Evolutionary conservation across 1,284 basidiomycete species (phyloP), one percentile per base, ranked within the genome.

Genomic region (Microbotryomycetes sp.): DNA sequence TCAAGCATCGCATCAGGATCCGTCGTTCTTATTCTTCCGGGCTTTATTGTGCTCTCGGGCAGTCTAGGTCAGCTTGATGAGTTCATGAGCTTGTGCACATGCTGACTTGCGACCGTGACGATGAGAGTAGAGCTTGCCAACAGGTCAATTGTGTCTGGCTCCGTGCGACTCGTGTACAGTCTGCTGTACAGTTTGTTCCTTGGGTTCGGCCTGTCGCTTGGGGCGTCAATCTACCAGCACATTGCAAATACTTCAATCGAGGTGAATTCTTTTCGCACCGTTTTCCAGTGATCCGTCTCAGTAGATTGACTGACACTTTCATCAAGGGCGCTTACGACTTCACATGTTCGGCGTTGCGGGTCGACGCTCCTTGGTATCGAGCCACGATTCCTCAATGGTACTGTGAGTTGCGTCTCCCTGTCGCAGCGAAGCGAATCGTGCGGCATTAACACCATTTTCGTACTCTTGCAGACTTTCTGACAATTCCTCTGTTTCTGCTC

Each of bases 1-100:
- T 85, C 84, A 62, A 84, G 89, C 3, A 85, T 91, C 60, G 88
- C 87, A 6, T 88, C 87, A 3, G 85, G 87, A 32, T 88, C 87
- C 0, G 85, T 91, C 68, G 85, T 89, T 19, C 79, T 86, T 28
- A 85, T 89, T 66, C 80, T 89, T 6, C 87, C 88, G 4, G 88
- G 88, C 26, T 89, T 87, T 69, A 87, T 85, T 28, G 81, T 89
- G 12, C 36, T 42, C 12, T 42, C 36, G 12, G 36, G 36, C 36
- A 42, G 36, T 19, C 19, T 42, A 19, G 36, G 36, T 42, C 12
- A 9, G 36, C 19, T 19, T 42, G 36, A 42, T 9, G 36, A 19
- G n/a, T n/a, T n/a, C n/a, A n/a, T n/a, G n/a, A n/a, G n/a, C n/a
- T n/a, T n/a, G n/a, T n/a, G n/a, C n/a, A n/a, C n/a, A n/a, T n/a